phyloP scores from a whole-genome alignment of 164 flowering plant species.

The Vitis cinerea region DNA sequence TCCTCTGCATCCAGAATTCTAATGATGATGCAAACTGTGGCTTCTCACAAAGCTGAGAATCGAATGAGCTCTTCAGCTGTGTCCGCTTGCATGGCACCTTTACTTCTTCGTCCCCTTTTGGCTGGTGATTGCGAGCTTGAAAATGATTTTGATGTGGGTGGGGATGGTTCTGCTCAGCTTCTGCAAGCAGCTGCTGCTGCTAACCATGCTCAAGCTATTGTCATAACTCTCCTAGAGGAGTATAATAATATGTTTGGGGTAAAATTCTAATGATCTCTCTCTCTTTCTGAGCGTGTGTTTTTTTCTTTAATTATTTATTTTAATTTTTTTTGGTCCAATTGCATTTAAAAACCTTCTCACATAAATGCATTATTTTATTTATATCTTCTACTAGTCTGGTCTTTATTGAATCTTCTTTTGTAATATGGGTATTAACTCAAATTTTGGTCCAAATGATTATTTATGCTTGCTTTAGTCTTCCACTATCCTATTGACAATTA shows the following conservation, averaged over 20 bases:
- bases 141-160: constrained; percentile 72
- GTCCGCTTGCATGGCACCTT: constrained; percentile 99
- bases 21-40: constrained; percentile 89
- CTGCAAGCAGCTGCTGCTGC: constrained; percentile 99
- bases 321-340: too few species aligned
- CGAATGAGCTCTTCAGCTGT: constrained; percentile 94
- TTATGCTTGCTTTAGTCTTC: too few species aligned
- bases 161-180: constrained; percentile 92
- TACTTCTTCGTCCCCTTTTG: constrained; percentile 94
- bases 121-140: constrained; percentile 93
- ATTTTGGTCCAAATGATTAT: too few species aligned
- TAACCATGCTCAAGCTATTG: constrained; percentile 97
- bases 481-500: too few species aligned
- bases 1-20: constrained; percentile 58
- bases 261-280: constrained; percentile 24
- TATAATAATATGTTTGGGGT: constrained; percentile 85
- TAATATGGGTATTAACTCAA: too few species aligned
- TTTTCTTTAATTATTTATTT: background rate
- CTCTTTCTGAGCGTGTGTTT: background rate
- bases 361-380: too few species aligned
- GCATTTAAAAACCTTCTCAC: too few species aligned
- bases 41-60: constrained; percentile 72
- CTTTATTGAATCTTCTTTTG: too few species aligned
- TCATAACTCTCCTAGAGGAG: constrained; percentile 81
- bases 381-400: too few species aligned